Conservation (phyloP, 768 basidiomycete genomes). For the Termitomyces sp. region DNA sequence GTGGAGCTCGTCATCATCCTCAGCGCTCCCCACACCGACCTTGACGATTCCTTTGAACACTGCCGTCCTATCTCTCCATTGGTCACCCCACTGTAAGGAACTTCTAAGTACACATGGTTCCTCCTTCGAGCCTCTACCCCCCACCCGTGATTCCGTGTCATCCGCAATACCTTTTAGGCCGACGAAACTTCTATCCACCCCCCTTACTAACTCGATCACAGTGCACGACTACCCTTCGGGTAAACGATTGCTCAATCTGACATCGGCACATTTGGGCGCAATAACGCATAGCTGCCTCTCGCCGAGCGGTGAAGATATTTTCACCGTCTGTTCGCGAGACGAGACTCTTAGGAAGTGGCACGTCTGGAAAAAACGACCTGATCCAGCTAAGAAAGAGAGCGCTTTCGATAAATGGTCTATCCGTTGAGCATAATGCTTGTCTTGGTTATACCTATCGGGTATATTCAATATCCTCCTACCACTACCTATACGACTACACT, state of each 20-base stretch:
- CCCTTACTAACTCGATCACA: constrained; percentile 64
- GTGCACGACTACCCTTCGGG: constrained; percentile 72
- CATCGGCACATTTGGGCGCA: constrained; percentile 48
- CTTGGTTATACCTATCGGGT: background rate
- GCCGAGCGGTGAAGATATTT: constrained; percentile 57
- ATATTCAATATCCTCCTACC: background rate
- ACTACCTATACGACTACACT: background rate
- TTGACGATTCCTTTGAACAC: constrained; percentile 77
- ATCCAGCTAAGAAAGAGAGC: constrained; percentile 29
- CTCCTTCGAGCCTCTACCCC: constrained; percentile 40
- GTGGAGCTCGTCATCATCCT: constrained; percentile 50
- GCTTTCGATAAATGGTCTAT: constrained; percentile 43
- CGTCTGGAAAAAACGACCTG: constrained; percentile 45
- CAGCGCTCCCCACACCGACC: constrained; percentile 30
- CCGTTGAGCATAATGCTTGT: constrained; percentile 23
- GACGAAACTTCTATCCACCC: constrained; percentile 39
- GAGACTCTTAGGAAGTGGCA: constrained; percentile 74
- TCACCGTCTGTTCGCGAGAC: constrained; percentile 58
- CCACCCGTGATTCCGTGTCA: constrained; percentile 11
- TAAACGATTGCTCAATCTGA: constrained; percentile 44
- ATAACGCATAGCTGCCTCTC: constrained; percentile 60
- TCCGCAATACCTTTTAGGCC: constrained; percentile 30
- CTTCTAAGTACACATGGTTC: constrained; percentile 85
- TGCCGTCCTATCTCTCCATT: constrained; percentile 59
- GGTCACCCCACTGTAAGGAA: constrained; percentile 84